A percentile compares a stretch with the other conserved stretches of the same genome.
Evolutionary conservation across 2,329 filamentous ascomycete species (phyloP).

Genomic region (Dothiorella sarmentorum): DNA sequence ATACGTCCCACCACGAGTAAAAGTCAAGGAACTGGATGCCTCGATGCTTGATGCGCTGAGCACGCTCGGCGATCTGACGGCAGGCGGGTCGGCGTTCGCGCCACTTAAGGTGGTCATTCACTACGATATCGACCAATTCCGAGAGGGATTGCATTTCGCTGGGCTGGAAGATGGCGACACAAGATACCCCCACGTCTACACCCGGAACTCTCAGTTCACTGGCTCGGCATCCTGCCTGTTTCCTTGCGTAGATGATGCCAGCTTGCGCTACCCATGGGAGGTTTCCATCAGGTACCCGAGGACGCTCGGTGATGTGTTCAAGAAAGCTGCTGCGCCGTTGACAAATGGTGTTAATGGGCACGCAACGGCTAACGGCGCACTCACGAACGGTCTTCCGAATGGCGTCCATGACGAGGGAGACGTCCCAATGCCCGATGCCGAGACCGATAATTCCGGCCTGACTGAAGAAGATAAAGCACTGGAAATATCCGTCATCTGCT

Average conservation of each 20-base stretch:
- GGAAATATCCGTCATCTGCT: constrained; percentile 87
- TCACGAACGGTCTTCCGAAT: constrained; percentile 22
- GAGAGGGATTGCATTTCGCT: constrained; percentile 89
- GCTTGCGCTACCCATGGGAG: constrained; percentile 80
- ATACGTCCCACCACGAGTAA: constrained; percentile 57
- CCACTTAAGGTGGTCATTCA: constrained; percentile 68
- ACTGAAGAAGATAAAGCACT: constrained; percentile 78
- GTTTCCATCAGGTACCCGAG: constrained; percentile 81
- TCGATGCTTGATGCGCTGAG: constrained; percentile 33
- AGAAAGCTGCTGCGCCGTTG: constrained; percentile 19
- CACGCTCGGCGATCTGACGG: constrained; percentile 21
- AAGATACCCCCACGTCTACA: constrained; percentile 89
- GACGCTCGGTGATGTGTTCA: constrained; percentile 73
- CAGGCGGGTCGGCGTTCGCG: constrained; percentile 47
- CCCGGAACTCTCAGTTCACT: constrained; percentile 72
- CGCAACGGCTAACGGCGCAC: constrained; percentile 17
- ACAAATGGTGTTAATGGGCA: constrained; percentile 34
- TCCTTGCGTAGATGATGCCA: constrained; percentile 85
- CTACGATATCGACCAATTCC: constrained; percentile 69
- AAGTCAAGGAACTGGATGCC: constrained; percentile 59
- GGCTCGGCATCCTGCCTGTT: constrained; percentile 84
- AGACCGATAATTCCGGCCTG: constrained; percentile 44
- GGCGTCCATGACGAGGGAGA: constrained; percentile 29
- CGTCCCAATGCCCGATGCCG: constrained; percentile 32
- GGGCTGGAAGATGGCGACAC: constrained; percentile 75